Base-by-base conservation (phyloP, 139 green algal genomes). In the Penium margaritaceum region DNA sequence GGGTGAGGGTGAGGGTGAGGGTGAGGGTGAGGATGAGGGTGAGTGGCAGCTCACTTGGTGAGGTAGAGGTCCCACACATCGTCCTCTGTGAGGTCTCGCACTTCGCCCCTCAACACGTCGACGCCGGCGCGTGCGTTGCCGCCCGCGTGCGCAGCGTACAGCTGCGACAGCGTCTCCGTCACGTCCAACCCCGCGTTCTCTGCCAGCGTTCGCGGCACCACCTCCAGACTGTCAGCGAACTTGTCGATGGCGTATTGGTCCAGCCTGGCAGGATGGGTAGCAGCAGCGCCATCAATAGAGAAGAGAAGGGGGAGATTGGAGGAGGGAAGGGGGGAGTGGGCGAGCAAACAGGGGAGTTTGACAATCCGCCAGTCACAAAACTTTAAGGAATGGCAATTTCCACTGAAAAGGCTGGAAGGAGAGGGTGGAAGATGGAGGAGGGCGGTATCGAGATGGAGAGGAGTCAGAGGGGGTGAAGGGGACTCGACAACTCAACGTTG, bases 221-320 rank as follows among this genome's bases (percentile, higher is more conserved):
- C 86, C 84, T 98, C 94, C 43, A 98, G 85, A 6, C 93, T 83
- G 63, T 96, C 89, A 1, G 89, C 93, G 72, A 90, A 98, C 74
- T 95, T 91, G 21, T 85, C 67, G 62, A 97, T 95, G 41, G 93
- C 90, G 76, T 97, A 98, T 85, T 97, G 92, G 43, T 96, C 92
- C 68, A 98, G 85, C 3, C 74, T 81, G 74, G 6, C n/a, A 65
- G 4, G 46, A 9, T 21, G 4, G 12, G 46, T 1, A 24, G 47
- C 0, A 2, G 21, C n/a, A n/a, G n/a, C n/a, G n/a, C n/a, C n/a
- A n/a, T n/a, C n/a, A n/a, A 34, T 3, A 2, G 47, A 0, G 41
- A 12, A 51, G 41, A 24, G 21, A 4, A 34, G 47, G 17, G 47
- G 47, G 2, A 0, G 47, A 29, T n/a, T 15, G 19, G 46, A 30